Percentiles rank a stretch among this genome's conserved stretches.
Conservation (phyloP, 768 basidiomycete species). For the Mrakia blollopis region DNA sequence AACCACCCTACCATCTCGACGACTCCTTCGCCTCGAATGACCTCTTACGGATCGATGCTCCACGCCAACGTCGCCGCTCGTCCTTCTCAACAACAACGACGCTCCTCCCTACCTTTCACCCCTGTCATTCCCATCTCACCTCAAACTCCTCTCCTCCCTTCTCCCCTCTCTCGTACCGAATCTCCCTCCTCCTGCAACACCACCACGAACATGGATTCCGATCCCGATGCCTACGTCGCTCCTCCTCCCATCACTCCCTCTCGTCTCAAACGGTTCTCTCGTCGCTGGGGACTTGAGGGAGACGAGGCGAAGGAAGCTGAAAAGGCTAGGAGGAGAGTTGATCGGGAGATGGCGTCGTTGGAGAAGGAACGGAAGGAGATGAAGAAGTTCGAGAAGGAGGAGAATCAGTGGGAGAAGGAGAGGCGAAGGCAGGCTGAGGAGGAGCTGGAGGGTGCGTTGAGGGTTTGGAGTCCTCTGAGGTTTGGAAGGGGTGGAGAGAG, state of each 20-base stretch:
- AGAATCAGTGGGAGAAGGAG: slow-evolving; percentile 12
- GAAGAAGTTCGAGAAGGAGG: neutral
- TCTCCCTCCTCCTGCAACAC: slow-evolving; percentile 5
- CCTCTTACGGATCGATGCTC: neutral
- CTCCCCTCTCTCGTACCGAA: neutral
- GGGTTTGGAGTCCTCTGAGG: slow-evolving; percentile 10
- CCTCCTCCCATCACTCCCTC: slow-evolving; percentile 2
- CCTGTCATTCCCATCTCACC: slow-evolving; percentile 18
- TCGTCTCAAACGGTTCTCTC: slow-evolving; percentile 14
- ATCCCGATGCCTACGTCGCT: neutral
- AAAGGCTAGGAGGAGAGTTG: slow-evolving; percentile 17
- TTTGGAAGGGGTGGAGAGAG: neutral
- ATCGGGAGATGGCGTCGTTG: slow-evolving; percentile 11
- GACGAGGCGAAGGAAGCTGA: slow-evolving; percentile 7
- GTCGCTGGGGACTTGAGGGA: slow-evolving; percentile 4
- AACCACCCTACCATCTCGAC: neutral
- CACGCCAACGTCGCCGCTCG: neutral
- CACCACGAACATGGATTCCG: neutral
- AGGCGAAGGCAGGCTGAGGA: neutral
- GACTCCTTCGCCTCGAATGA: slow-evolving; percentile 1
- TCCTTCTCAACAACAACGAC: neutral
- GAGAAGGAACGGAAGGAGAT: slow-evolving; percentile 12
- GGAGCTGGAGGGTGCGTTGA: slow-evolving; percentile 4
- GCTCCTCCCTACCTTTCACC: neutral
- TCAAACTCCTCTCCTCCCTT: neutral